Percentiles rank a stretch among this genome's conserved stretches.
These are phyloP conservation scores for Chlorella sorokiniana DNA, from an alignment of 139 green algal genomes.

Conservation along the genomic window DNA sequence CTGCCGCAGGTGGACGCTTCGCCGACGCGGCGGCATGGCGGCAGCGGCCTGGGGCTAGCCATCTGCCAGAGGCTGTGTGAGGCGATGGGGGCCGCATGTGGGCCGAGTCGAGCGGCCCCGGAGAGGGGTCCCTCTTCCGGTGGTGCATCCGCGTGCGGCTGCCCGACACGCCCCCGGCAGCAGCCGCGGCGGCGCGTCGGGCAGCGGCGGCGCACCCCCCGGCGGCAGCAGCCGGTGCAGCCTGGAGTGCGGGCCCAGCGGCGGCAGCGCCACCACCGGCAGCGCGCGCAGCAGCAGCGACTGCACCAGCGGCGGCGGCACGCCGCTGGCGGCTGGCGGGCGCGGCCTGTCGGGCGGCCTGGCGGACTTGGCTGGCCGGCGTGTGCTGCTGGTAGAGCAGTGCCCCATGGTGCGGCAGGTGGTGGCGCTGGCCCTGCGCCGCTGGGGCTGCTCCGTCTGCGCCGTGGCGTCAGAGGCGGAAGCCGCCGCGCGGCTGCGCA, in stretches of 20 bases:
- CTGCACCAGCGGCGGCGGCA: background rate
- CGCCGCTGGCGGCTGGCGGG: background rate
- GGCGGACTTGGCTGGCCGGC: slow-evolving; percentile 49
- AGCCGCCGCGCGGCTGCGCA: slow-evolving; percentile 52
- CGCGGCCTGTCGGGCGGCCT: background rate
- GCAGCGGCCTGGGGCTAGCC: slow-evolving; percentile 81
- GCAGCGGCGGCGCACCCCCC: background rate
- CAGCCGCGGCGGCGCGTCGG: background rate
- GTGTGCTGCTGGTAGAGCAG: slow-evolving; percentile 71
- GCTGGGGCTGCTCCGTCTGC: slow-evolving; percentile 73
- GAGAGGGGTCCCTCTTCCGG: slow-evolving; percentile 61
- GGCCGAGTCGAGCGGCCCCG: slow-evolving; percentile 61
- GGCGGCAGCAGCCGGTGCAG: slow-evolving; percentile 26
- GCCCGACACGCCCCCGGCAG: background rate
- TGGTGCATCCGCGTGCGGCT: slow-evolving; percentile 56
- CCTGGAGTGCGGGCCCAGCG: slow-evolving; percentile 8
- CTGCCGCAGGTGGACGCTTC: slow-evolving; percentile 58
- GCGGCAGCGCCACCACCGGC: background rate
- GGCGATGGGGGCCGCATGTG: slow-evolving; percentile 84
- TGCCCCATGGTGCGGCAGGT: slow-evolving; percentile 65
- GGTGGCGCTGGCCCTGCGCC: slow-evolving; percentile 59
- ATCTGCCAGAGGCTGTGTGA: slow-evolving; percentile 83
- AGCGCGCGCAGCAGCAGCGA: slow-evolving; percentile 16
- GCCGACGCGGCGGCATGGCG: slow-evolving; percentile 77
- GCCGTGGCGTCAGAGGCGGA: slow-evolving; percentile 56